A percentile compares a stretch with the other conserved stretches of the same genome.
Evolutionary conservation across 805 yeast species (phyloP).

Genomic region (Scheffersomyces coipomensis): DNA sequence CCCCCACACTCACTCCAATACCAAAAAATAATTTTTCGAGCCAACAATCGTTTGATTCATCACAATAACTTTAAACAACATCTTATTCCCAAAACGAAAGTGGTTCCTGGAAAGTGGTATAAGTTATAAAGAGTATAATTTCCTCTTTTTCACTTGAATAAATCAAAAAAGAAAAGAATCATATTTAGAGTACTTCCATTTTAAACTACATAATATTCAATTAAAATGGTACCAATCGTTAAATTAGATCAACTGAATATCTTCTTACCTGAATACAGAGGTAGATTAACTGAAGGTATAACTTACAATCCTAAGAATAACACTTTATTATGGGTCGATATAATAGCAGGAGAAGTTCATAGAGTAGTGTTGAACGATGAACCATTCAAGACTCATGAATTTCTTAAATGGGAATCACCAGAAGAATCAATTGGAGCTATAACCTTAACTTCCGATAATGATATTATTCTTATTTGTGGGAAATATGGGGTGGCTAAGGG

Average conservation of each 20-base stretch:
- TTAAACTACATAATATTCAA: too few relatives aligned
- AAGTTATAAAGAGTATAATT: too few relatives aligned
- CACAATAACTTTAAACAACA: too few relatives aligned
- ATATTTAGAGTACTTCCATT: too few relatives aligned
- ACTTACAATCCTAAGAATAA: constrained; percentile 58
- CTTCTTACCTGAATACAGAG: constrained; percentile 31
- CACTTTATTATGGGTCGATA: constrained; percentile 48
- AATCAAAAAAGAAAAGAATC: too few relatives aligned
- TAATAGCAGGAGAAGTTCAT: constrained; percentile 38
- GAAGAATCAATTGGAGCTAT: constrained; percentile 65
- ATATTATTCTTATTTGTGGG: constrained; percentile 58
- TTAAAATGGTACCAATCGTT: not conserved
- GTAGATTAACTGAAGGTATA: constrained; percentile 63
- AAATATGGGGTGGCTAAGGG: constrained; percentile 63
- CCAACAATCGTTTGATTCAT: too few relatives aligned
- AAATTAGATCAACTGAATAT: constrained; percentile 8
- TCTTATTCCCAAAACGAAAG: too few relatives aligned
- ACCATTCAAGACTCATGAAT: constrained; percentile 25
- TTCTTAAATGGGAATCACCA: constrained; percentile 31
- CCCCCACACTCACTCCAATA: too few relatives aligned
- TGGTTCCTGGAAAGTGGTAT: too few relatives aligned
- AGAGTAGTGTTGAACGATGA: constrained; percentile 24
- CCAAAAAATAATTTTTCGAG: too few relatives aligned
- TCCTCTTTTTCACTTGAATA: too few relatives aligned
- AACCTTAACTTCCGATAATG: constrained; percentile 58